These are phyloP conservation scores for Lunularia cruciata DNA, from an alignment of 225 moss, liverwort and hornwort species.

Conservation along the genomic window DNA sequence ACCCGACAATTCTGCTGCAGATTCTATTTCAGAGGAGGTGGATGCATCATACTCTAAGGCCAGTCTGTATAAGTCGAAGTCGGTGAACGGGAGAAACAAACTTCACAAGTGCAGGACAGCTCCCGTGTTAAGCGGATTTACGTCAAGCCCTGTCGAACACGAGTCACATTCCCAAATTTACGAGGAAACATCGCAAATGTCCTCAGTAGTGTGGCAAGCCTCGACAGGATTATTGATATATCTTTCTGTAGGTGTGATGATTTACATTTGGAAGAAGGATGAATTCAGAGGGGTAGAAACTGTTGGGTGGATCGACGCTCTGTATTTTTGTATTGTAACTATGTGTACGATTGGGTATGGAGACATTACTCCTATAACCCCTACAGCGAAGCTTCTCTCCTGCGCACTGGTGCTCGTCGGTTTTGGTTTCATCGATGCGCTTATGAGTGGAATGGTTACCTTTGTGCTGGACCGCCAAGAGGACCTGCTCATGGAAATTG, in stretches of 20 bases:
- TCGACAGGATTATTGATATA: constrained; percentile 62
- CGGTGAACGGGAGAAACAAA: not conserved
- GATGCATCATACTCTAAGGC: no score
- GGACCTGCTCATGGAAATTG: constrained; percentile 59
- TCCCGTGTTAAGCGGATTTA: constrained; percentile 38
- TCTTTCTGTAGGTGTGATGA: constrained; percentile 60
- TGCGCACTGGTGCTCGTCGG: constrained; percentile 75
- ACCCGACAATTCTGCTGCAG: no score
- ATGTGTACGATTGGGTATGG: constrained; percentile 99
- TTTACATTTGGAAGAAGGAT: constrained; percentile 66
- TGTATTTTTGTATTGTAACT: constrained; percentile 91
- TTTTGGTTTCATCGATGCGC: constrained; percentile 79
- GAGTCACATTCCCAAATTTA: no score
- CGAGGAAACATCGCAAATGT: no score
- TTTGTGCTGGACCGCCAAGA: constrained; percentile 89
- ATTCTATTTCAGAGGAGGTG: no score
- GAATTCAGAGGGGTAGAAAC: constrained; percentile 74
- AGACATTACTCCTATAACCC: constrained; percentile 73
- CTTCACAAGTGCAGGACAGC: constrained; percentile 39
- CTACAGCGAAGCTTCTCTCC: constrained; percentile 67
- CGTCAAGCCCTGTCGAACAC: no score
- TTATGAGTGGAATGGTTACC: constrained; percentile 81
- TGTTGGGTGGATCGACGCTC: constrained; percentile 60
- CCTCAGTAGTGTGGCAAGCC: constrained; percentile 70
- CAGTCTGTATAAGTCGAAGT: no score